phyloP scores from a whole-genome alignment of 73 alveolate genomes.

The Durusdinium trenchii region DNA sequence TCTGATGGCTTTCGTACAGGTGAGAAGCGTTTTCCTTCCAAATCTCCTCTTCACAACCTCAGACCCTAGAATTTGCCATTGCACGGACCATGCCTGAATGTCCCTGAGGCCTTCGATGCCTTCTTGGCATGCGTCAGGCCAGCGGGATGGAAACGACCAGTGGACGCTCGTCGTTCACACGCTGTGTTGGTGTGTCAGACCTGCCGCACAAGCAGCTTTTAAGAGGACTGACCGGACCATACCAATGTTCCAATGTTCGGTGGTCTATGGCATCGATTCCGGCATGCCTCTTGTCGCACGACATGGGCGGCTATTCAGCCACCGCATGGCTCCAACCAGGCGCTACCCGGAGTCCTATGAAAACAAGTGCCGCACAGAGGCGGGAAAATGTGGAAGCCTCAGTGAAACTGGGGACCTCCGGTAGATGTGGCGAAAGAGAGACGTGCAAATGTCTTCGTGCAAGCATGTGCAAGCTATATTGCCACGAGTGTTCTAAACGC shows the following conservation, averaged over 20 bases:
- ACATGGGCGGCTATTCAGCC: no score
- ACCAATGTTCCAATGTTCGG: no score
- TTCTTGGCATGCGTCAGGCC: slow-evolving; percentile 48
- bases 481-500: no score
- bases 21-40: neutral
- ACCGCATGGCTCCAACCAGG: no score
- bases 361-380: slow-evolving; percentile 78
- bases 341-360: slow-evolving; percentile 63
- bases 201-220: no score
- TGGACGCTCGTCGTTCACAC: neutral
- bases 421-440: neutral
- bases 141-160: neutral
- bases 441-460: neutral
- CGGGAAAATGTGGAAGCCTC: slow-evolving; percentile 22
- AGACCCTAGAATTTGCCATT: neutral
- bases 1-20: no score
- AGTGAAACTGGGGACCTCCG: neutral
- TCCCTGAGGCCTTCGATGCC: slow-evolving; percentile 40
- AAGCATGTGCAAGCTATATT: neutral
- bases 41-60: neutral
- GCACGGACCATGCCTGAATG: neutral
- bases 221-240: no score
- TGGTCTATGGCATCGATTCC: no score
- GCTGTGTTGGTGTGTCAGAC: no score
- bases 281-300: no score